Evolutionary conservation across 2,329 filamentous ascomycete species (phyloP), one percentile per base, ranked within the genome.

Genomic region (Sclerotinia glacialis): DNA sequence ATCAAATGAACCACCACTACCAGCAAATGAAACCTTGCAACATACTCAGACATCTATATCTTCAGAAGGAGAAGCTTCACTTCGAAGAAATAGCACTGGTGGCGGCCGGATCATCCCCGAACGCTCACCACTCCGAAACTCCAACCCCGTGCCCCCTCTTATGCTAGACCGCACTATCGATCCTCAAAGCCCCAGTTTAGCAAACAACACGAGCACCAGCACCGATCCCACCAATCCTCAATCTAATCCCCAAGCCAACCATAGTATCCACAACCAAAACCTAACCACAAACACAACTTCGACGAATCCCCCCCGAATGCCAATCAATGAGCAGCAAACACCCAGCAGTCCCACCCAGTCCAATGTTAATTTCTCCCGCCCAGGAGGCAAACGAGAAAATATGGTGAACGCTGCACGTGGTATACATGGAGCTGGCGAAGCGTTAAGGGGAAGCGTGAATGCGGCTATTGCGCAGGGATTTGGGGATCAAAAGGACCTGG

Each of bases 341-440:
- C 23, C 42, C 26, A 8, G 5, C 2, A 59, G 63, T 12, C 58
- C 47, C 23, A 37, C 26, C 18, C 47, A 42, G 11, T 11, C 47
- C 5, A 42, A 50, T 9, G 56, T 55, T 3, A 66, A 66, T 47
- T 66, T 63, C n/a, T 66, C 64, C 1, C 46, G 64, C 9, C 64
- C 64, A 47, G 64, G 34, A 37, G 50, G 56, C 11, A 59, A 65
- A 31, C 44, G 55, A 18, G 47, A 44, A 6, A 66, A 21, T 9
- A 52, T 66, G 12, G 28, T 12, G 11, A 54, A 37, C 37, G 64
- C 64, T 11, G 64, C 44, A 2, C 50, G 52, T n/a, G 64, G 64
- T 28, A 63, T 66, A 3, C 64, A 66, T 63, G 64, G 58, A 42
- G 64, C 58, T 7, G 64, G 64, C 9, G 64, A 66, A 28, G 64